These are phyloP conservation scores for Chaetomium olivaceum DNA, from an alignment of 2,329 filamentous ascomycete genomes.

Conservation along the genomic window DNA sequence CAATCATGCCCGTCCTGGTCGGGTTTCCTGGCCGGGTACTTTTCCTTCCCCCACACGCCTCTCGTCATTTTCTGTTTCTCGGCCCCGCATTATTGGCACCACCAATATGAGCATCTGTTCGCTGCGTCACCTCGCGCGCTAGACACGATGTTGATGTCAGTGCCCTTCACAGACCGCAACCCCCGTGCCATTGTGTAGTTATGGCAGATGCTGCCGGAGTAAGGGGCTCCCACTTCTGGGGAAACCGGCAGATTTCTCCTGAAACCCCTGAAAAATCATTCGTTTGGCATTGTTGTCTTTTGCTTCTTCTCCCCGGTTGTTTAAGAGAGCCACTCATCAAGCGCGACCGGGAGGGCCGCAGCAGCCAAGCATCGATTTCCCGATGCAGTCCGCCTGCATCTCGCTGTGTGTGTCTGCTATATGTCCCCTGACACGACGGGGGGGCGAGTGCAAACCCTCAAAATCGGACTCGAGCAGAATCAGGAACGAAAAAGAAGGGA, in stretches of 20 bases:
- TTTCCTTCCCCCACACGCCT: slow-evolving; percentile 16
- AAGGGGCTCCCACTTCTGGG: background rate
- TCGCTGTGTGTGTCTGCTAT: background rate
- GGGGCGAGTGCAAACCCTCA: background rate
- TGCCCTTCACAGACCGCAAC: background rate
- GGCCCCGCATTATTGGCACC: background rate
- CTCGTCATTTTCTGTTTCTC: background rate
- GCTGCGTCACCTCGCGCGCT: background rate
- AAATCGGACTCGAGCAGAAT: background rate
- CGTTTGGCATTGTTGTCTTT: slow-evolving; percentile 12
- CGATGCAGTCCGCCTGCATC: slow-evolving; percentile 14
- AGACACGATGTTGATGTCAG: background rate
- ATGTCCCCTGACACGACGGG: background rate
- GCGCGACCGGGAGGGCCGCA: slow-evolving; percentile 24
- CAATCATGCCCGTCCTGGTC: slow-evolving; percentile 18
- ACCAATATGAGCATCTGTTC: background rate
- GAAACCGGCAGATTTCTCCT: slow-evolving; percentile 1
- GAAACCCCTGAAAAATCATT: slow-evolving; percentile 20
- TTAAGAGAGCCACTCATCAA: slow-evolving; percentile 18
- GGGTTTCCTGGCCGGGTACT: slow-evolving; percentile 18
- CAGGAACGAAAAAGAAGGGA: background rate
- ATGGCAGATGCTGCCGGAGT: background rate
- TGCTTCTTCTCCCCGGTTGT: slow-evolving; percentile 24
- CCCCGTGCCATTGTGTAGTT: no score
- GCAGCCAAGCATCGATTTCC: slow-evolving; percentile 28